These are phyloP conservation scores for Ammopiptanthus mongolicus DNA, from an alignment of 306 rosid species.

Conservation along the genomic window DNA sequence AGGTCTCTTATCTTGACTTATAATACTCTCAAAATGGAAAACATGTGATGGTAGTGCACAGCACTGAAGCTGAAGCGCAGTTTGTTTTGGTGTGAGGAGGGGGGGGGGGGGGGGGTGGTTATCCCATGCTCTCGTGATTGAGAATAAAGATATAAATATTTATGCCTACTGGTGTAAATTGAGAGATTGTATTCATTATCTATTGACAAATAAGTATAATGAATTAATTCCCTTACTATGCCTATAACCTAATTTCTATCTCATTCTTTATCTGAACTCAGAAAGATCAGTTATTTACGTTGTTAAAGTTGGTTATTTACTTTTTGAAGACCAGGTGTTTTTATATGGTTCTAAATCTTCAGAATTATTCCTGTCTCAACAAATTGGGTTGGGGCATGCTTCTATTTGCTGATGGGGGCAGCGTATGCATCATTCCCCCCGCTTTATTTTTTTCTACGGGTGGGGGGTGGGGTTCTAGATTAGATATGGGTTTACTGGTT, in stretches of 20 bases:
- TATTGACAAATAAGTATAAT: neutral
- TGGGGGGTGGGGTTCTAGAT: too few species aligned
- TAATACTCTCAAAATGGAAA: constrained; percentile 20
- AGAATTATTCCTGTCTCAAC: too few species aligned
- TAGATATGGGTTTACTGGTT: too few species aligned
- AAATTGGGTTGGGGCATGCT: too few species aligned
- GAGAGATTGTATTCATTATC: neutral
- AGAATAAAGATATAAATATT: neutral
- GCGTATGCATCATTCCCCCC: too few species aligned
- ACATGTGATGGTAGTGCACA: neutral
- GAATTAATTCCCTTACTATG: neutral
- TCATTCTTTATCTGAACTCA: neutral
- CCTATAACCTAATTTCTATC: neutral
- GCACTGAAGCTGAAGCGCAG: constrained; percentile 4
- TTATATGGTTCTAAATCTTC: too few species aligned
- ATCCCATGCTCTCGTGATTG: neutral
- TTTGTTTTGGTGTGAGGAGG: neutral
- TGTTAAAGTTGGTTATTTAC: too few species aligned
- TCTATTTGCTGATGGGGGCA: too few species aligned
- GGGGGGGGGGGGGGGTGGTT: neutral
- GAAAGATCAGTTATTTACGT: too few species aligned
- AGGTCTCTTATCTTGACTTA: constrained; percentile 32
- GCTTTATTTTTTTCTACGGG: too few species aligned
- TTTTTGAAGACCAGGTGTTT: too few species aligned
- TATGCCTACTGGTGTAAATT: neutral